These are phyloP conservation scores for Fistulifera solaris DNA, from an alignment of 108 stramenopile species.

Conservation along the genomic window DNA sequence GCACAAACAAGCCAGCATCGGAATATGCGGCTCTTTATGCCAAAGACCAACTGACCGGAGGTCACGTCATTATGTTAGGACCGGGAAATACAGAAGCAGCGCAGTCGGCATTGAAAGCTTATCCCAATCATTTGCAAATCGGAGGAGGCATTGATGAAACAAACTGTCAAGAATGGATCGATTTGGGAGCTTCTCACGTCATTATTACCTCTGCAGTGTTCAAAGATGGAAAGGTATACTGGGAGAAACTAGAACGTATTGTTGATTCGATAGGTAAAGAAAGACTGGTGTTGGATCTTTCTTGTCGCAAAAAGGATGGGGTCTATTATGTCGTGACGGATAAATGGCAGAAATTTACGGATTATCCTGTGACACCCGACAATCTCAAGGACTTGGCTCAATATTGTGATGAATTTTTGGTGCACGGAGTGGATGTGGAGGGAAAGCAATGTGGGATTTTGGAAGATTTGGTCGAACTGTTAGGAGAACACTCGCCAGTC, in stretches of 20 bases:
- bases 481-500: slow-evolving; percentile 81
- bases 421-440: slow-evolving; percentile 98
- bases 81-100: slow-evolving; percentile 86
- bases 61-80: slow-evolving; percentile 98
- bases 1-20: slow-evolving; percentile 61
- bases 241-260: slow-evolving; percentile 60
- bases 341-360: slow-evolving; percentile 93
- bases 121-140: slow-evolving; percentile 86
- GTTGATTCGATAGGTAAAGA: slow-evolving; percentile 68
- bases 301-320: slow-evolving; percentile 69
- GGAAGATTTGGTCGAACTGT: slow-evolving; percentile 81
- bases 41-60: slow-evolving; percentile 72
- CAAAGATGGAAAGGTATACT: slow-evolving; percentile 66
- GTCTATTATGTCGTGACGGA: slow-evolving; percentile 91
- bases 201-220: slow-evolving; percentile 97
- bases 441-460: slow-evolving; percentile 93
- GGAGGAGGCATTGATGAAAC: slow-evolving; percentile 89
- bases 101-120: slow-evolving; percentile 64
- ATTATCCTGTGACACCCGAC: slow-evolving; percentile 49
- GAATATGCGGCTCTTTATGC: slow-evolving; percentile 76
- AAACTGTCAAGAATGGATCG: slow-evolving; percentile 80
- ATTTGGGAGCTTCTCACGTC: slow-evolving; percentile 90
- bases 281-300: slow-evolving; percentile 90
- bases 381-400: slow-evolving; percentile 56
- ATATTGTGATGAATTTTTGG: slow-evolving; percentile 93